These are phyloP conservation scores for Ceratocystis albifundus DNA, from an alignment of 2,329 filamentous ascomycete species.

Conservation along the genomic window DNA sequence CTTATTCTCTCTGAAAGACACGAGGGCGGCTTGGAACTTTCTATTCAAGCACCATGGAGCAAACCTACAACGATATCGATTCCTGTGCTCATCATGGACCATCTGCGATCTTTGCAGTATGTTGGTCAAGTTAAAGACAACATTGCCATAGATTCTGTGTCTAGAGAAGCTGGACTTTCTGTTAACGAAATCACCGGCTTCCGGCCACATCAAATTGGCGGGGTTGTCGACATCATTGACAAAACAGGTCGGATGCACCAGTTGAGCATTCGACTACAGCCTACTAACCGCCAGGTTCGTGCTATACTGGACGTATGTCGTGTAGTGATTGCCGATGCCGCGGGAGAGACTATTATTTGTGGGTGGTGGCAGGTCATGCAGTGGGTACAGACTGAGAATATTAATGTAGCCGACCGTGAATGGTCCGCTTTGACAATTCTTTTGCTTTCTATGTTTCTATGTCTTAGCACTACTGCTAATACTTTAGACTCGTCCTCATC, in stretches of 20 bases:
- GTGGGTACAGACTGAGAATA: slow-evolving; percentile 48
- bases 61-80: slow-evolving; percentile 55
- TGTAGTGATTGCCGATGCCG: slow-evolving; percentile 49
- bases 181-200: slow-evolving; percentile 43
- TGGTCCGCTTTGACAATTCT: slow-evolving; percentile 59
- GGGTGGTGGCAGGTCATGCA: slow-evolving; percentile 64
- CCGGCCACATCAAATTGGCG: slow-evolving; percentile 46
- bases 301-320: slow-evolving; percentile 51
- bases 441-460: slow-evolving; percentile 52
- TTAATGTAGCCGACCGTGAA: slow-evolving; percentile 43
- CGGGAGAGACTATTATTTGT: slow-evolving; percentile 50
- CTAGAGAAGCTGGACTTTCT: slow-evolving; percentile 37
- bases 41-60: slow-evolving; percentile 65
- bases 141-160: slow-evolving; percentile 40
- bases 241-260: slow-evolving; percentile 52
- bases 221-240: slow-evolving; percentile 56
- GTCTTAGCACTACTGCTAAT: slow-evolving; percentile 34
- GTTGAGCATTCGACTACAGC: slow-evolving; percentile 55
- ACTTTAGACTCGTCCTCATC: slow-evolving; percentile 26
- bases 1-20: slow-evolving; percentile 56
- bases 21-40: slow-evolving; percentile 53
- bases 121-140: slow-evolving; percentile 38
- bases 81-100: slow-evolving; percentile 48
- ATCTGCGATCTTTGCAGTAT: slow-evolving; percentile 49
- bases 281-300: slow-evolving; percentile 49